Conservation (phyloP, 208 protist genomes). For the Tritrichomonas musculus region DNA sequence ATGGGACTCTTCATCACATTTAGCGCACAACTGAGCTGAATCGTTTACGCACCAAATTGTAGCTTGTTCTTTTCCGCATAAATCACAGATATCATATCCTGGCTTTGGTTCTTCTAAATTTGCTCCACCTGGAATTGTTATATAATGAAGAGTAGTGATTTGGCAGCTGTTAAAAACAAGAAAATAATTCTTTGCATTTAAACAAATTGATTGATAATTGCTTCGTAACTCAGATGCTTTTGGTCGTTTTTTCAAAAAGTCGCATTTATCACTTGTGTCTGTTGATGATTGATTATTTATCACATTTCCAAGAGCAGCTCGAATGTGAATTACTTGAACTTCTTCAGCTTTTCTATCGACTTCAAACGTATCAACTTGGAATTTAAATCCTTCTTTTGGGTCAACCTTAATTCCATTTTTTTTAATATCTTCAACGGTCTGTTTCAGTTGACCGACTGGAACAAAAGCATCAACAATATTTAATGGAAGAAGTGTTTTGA, state of each 20-base stretch:
- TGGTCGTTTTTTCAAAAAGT: background rate
- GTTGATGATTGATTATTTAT: background rate
- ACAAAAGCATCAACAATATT: conserved; percentile 27
- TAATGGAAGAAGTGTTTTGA: background rate
- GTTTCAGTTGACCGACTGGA: background rate
- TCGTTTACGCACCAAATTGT: conserved; percentile 23
- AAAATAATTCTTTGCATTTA: background rate
- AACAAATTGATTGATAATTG: background rate
- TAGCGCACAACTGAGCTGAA: background rate
- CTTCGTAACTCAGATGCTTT: background rate
- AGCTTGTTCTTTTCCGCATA: background rate
- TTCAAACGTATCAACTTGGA: background rate
- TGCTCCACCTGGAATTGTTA: background rate
- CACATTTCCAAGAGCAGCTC: background rate
- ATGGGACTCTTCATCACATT: conserved; percentile 7
- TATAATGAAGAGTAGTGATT: background rate
- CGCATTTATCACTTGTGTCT: too few relatives aligned
- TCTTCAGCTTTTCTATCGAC: background rate
- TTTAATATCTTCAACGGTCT: background rate
- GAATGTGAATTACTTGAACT: background rate
- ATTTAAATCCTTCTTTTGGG: background rate
- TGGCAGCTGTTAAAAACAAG: conserved; percentile 2
- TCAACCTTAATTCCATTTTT: background rate
- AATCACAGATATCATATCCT: background rate
- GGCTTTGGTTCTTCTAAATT: background rate